Percentiles rank a stretch among this genome's conserved stretches.
Evolutionary conservation across 2,329 filamentous ascomycete species (phyloP).

Genomic region (Botryotinia calthae): DNA sequence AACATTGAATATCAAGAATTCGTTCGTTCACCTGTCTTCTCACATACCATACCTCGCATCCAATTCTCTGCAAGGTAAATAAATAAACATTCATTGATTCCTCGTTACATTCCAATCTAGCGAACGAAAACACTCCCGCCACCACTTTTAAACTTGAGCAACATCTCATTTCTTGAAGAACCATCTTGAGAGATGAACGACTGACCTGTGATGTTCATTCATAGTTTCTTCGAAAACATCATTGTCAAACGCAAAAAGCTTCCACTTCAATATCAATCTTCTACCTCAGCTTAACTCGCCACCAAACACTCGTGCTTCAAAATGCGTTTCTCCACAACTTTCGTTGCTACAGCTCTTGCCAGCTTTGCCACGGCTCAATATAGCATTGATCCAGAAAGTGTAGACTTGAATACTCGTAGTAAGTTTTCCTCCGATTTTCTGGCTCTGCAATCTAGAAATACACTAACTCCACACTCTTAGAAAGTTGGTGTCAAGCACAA

Average conservation of each 20-base stretch:
- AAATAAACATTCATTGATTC: slow-evolving; percentile 15
- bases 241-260: neutral
- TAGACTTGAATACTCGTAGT: slow-evolving; percentile 48
- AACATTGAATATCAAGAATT: neutral
- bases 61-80: slow-evolving; percentile 13
- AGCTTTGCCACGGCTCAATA: slow-evolving; percentile 49
- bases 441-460: neutral
- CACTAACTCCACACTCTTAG: slow-evolving; percentile 40
- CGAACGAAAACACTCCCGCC: slow-evolving; percentile 16
- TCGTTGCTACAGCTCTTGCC: slow-evolving; percentile 50
- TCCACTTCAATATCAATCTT: neutral
- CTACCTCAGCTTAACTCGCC: neutral
- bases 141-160: slow-evolving; percentile 20
- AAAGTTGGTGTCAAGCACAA: slow-evolving; percentile 65
- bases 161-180: neutral
- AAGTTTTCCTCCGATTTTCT: slow-evolving; percentile 13
- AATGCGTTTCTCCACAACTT: slow-evolving; percentile 53
- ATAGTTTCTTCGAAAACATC: slow-evolving; percentile 1
- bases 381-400: slow-evolving; percentile 62
- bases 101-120: slow-evolving; percentile 17
- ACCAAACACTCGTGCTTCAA: slow-evolving; percentile 10
- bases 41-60: neutral
- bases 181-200: neutral
- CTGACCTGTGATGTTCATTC: neutral
- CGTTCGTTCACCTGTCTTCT: neutral